Base-by-base conservation (phyloP, 495 filamentous ascomycete genomes). In the Trichoderma gamsii region DNA sequence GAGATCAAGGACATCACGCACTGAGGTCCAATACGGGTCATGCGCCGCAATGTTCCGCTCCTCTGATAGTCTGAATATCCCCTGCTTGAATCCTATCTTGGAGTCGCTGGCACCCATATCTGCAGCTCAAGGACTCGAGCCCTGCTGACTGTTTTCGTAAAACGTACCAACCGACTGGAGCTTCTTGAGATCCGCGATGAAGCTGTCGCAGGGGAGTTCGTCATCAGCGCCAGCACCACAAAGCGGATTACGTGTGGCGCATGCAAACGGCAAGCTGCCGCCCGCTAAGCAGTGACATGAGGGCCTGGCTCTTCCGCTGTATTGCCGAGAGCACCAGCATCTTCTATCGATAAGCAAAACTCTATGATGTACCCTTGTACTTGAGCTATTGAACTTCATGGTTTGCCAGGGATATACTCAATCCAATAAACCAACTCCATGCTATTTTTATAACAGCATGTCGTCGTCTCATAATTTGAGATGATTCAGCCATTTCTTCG, bases 1-100 rank as follows among this genome's bases (percentile, higher is more conserved):
- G n/a, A 63, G 64, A 38, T 63, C n/a, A 66, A 32, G 66, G 69
- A 16, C 71, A 66, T 56, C 65, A 82, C 88, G 74, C 78, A 96
- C 92, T 72, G 92, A 91, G 67, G 92, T 86, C 95, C 95, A 99
- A 81, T 96, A 98, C 15, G 88, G 83, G 82, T 97, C 93, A 76
- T 93, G 88, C 52, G 91, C 86, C 59, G 93, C 86, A 72, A 99
- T 98, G 72, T 90, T 84, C 72, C 89, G 86, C 76, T 95, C 88
- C 76, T 97, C 93, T 21, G 93, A 96, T 66, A 99, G 88, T 75
- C 90, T 88, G 82, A 99, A 99, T 82, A 99, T 97, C 77, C 93
- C 95, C 78, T 97, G 90, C 80, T 98, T 99, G 87, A 99, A 98
- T 73, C 93, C 91, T 73, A 97, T 89, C 87, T 99, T 99, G 71